Evolutionary conservation across 257 asterid genomes (phyloP), one percentile per base, ranked within the genome.

Genomic region (Solanum chaucha): DNA sequence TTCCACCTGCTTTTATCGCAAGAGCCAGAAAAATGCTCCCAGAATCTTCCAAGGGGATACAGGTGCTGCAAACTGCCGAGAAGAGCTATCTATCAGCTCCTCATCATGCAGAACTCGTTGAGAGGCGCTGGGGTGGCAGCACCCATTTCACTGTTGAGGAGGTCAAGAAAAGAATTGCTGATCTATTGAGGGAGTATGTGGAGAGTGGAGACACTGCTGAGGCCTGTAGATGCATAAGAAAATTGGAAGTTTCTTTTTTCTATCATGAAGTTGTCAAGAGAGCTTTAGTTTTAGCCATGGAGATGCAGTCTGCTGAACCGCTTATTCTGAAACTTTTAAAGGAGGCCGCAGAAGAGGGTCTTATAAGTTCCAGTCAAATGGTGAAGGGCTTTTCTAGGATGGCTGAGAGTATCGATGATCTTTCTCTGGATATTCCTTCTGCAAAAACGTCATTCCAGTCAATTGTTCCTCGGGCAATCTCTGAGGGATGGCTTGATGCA

Each of bases 71-170:
- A 87, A 95, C 93, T 82, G 92, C 92, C 36, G 99, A 97, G 92
- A 97, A 96, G 86, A 97, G 98, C 96, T 97, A 97, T 90, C 98
- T 97, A 36, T 93, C 98, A 13, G 99, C 99, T 15, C 99, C 99
- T 40, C 99, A 97, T 89, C 99, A 97, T 87, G 99, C 99, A 3
- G 99, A 97, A 92, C 99, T 97, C 64, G 96, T 97, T 6, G 99
- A 96, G 88, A 91, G 94, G 87, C 93, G 98, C 30, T 97, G 99
- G 99, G 99, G 99, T 86, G 99, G 99, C 55, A 97, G 98, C 85
- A 97, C 99, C n/a, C 98, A 95, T 87, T 90, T 93, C 85, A 92
- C 97, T n/a, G 98, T 94, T 19, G 99, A 97, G 87, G 98, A 94
- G 90, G 98, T 96, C 86, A 97, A 96, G 94, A 95, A 92, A 89